A percentile compares a stretch with the other conserved stretches of the same genome.
These are phyloP conservation scores for Cephalotrichum gorgonifer DNA, from an alignment of 2,329 filamentous ascomycete species.

Conservation along the genomic window DNA sequence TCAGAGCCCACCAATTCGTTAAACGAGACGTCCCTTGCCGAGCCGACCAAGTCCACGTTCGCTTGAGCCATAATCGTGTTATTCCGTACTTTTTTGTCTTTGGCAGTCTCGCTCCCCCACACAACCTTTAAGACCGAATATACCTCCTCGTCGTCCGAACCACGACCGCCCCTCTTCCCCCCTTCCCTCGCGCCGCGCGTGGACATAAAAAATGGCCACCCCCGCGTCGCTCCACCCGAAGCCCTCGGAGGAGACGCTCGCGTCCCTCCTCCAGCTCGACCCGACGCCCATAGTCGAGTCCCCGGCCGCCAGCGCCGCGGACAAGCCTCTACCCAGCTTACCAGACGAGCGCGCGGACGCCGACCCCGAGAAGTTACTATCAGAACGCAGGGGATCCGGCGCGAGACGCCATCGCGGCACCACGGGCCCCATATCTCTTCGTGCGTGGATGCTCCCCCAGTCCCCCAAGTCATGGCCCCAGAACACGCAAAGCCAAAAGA, in stretches of 20 bases:
- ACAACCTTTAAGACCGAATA: no score
- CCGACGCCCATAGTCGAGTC: conserved; percentile 8
- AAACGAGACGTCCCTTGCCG: background rate
- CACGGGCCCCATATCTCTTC: background rate
- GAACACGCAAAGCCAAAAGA: background rate
- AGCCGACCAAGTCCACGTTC: no score
- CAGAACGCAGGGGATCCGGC: background rate
- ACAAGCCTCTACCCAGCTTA: background rate
- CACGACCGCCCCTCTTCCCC: no score
- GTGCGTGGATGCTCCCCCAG: background rate
- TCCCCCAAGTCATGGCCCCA: background rate
- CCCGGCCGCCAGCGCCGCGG: background rate
- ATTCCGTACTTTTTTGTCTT: no score
- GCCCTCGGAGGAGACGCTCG: conserved; percentile 11
- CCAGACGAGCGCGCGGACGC: background rate
- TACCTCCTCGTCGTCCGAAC: no score
- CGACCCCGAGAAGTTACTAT: background rate
- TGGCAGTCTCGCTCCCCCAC: no score
- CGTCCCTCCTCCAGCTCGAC: conserved; percentile 12
- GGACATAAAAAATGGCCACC: no score
- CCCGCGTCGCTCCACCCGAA: conserved; percentile 7
- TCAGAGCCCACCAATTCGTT: background rate
- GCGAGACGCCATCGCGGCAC: background rate
- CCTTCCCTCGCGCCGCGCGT: no score
- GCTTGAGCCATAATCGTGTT: no score